phyloP scores from a whole-genome alignment of 106 monocot genomes.

The Cymbidium sinense region DNA sequence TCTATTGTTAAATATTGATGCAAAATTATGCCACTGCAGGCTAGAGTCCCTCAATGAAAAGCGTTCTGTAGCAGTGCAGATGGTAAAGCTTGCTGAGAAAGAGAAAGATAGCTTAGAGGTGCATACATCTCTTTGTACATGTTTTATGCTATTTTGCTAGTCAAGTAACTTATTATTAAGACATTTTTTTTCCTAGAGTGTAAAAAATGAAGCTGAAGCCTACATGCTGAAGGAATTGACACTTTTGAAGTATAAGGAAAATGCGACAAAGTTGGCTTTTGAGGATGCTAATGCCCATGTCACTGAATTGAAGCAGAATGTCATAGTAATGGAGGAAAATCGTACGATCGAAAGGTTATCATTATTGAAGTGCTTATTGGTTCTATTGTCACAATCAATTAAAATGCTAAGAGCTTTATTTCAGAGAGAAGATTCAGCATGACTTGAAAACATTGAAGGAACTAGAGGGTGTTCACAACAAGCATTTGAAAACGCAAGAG shows the following conservation, averaged over 20 bases:
- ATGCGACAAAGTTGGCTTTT: conserved; percentile 64
- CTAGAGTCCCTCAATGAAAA: conserved; percentile 90
- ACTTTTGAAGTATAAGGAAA: conserved; percentile 87
- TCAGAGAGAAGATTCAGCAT: conserved; percentile 67
- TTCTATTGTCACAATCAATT: not conserved
- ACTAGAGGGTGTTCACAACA: conserved; percentile 59
- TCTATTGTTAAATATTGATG: not conserved
- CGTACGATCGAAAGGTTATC: conserved; percentile 61
- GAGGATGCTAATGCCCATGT: conserved; percentile 61
- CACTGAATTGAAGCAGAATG: conserved; percentile 43
- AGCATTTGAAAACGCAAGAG: conserved; percentile 80
- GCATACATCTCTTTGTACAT: not conserved
- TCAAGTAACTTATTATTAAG: not conserved
- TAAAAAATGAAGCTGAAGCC: conserved; percentile 87
- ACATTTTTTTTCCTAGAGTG: conserved; percentile 40
- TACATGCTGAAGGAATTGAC: conserved; percentile 89
- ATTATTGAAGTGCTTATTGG: not conserved
- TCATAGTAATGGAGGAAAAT: conserved; percentile 54
- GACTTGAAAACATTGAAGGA: conserved; percentile 56
- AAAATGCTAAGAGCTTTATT: not conserved
- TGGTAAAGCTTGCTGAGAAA: conserved; percentile 95
- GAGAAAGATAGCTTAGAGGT: conserved; percentile 94
- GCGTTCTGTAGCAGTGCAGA: conserved; percentile 66
- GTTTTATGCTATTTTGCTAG: not conserved
- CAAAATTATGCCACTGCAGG: conserved; percentile 26